Base-by-base conservation (phyloP, 2,329 filamentous ascomycete genomes). In the Botrytis sinoallii region DNA sequence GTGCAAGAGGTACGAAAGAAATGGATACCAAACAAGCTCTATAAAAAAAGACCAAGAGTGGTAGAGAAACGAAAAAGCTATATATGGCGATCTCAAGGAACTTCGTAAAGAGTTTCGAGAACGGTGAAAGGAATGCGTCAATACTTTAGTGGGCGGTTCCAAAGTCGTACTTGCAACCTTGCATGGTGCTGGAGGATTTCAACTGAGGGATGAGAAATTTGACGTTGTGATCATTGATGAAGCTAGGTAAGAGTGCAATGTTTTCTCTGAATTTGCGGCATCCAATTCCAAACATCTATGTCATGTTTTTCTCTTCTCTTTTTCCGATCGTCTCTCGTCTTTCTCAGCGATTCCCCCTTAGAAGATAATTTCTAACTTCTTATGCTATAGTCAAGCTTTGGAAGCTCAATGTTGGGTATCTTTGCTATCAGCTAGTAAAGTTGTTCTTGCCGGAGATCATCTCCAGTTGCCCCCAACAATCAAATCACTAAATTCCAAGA, bases 401-500 rank as follows among this genome's bases (percentile, higher is more conserved):
- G 96, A 99, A 83, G 95, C 96, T 0, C 95, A 98, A 82, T 98
- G 95, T 84, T 99, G 96, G 96, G 95, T 98, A 70, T 91, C 96
- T 18, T 84, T 99, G 65, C 84, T 98, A 29, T 88, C 89, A 59
- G 93, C 93, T 0, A 89, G 86, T 77, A 98, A 98, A 84, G 91
- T 94, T 14, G 91, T 99, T 14, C 91, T 97, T 76, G 96, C 96
- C 1, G 96, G 96, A 66, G 96, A 99, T 81, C 96, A 98, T 82
- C 84, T 98, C 71, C 96, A 99, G 83, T 85, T 99, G 71, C 95
- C 95, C 32, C 96, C 96, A 22, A 98, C 95, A 0, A 94, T 99
- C 83, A 98, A 98, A 83, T 95, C 92, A 2, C 83, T 89, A 16
- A 91, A 89, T 77, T 85, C 84, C 25, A 88, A 87, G 79, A 80